Evolutionary conservation across 345 rosid species (phyloP).

Genomic region (Ceriops tagal): DNA sequence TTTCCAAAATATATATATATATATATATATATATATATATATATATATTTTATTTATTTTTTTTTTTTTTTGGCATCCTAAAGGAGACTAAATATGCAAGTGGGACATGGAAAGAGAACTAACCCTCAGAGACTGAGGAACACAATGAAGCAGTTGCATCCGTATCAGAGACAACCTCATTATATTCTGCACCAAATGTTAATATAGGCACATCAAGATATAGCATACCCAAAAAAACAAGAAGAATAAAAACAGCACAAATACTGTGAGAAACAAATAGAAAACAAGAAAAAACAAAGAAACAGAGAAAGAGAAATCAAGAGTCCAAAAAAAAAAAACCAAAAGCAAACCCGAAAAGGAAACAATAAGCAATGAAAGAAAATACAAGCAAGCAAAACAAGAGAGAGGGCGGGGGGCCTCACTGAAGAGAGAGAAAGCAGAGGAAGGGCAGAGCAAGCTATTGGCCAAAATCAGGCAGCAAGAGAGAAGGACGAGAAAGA

Average conservation of each 20-base stretch:
- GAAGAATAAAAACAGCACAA: not conserved
- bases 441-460: constrained; percentile 45
- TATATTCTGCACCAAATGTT: constrained; percentile 44
- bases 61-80: not conserved
- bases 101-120: constrained; percentile 7
- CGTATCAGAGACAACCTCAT: constrained; percentile 25
- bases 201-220: constrained; percentile 26
- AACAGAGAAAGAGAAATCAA: constrained; percentile 2
- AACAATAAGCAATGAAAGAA: not conserved
- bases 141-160: constrained; percentile 39
- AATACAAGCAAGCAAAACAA: not conserved
- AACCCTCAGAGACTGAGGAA: constrained; percentile 59
- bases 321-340: not conserved
- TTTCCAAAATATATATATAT: not conserved
- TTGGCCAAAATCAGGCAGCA: constrained; percentile 55
- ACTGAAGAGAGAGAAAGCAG: constrained; percentile 52
- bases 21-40: not conserved
- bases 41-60: no score
- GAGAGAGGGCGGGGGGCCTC: constrained; percentile 22
- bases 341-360: not conserved
- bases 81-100: not conserved
- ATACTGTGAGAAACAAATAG: not conserved
- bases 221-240: not conserved
- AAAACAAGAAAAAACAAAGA: not conserved
- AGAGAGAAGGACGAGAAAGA: constrained; percentile 63